These are phyloP conservation scores for Heteromeles arbutifolia DNA, from an alignment of 306 rosid species.

Conservation along the genomic window DNA sequence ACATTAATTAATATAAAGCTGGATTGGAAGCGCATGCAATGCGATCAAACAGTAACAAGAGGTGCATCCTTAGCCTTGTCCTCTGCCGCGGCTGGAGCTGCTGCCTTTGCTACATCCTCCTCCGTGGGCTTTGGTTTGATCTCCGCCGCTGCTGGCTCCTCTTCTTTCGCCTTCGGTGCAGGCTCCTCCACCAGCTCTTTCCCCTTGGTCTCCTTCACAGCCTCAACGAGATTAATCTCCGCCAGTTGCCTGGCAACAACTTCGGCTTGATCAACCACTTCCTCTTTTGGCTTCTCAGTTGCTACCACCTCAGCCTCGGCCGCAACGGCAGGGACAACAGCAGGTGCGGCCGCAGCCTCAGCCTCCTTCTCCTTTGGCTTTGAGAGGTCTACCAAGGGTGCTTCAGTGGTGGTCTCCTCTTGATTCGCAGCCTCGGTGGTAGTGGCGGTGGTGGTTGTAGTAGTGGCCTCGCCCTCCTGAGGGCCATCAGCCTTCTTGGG, in stretches of 20 bases:
- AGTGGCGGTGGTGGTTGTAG: background rate
- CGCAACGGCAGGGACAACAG: slow-evolving; percentile 6
- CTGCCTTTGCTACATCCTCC: background rate
- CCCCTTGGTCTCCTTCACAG: slow-evolving; percentile 6
- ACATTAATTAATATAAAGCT: background rate
- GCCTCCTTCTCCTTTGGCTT: slow-evolving; percentile 26
- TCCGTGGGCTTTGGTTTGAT: background rate
- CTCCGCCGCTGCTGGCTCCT: background rate
- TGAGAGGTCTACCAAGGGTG: slow-evolving; percentile 33
- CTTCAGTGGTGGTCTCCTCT: background rate
- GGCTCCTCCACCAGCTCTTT: background rate
- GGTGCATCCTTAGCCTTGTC: slow-evolving; percentile 21
- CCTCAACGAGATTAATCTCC: slow-evolving; percentile 18
- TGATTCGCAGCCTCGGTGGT: background rate
- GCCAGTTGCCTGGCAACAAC: slow-evolving; percentile 10
- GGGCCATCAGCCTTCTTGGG: slow-evolving; percentile 19
- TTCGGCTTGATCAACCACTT: slow-evolving; percentile 13
- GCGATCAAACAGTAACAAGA: slow-evolving; percentile 14
- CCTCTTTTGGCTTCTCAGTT: slow-evolving; percentile 17
- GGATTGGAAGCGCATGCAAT: background rate
- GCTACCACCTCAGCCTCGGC: slow-evolving; percentile 9
- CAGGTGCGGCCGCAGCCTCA: background rate
- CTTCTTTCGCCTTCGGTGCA: slow-evolving; percentile 7
- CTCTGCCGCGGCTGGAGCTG: slow-evolving; percentile 11
- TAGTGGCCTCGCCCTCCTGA: background rate